Base-by-base conservation (phyloP, 306 rosid genomes). In the Quercus robur region DNA sequence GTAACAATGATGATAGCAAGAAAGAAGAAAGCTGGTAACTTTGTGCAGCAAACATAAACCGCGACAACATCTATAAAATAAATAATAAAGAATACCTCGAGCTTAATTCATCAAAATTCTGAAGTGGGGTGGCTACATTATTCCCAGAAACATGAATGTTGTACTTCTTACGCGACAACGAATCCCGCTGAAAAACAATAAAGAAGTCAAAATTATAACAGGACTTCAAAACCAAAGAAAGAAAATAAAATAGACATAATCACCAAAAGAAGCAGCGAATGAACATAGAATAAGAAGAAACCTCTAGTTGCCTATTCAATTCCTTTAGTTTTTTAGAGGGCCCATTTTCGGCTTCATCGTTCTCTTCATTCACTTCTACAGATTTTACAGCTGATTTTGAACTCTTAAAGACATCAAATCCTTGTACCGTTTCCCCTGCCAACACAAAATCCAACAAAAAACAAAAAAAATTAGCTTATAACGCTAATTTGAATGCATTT, bases 81-180 rank as follows among this genome's bases (percentile, higher is more conserved):
- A 69, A 26, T 1, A 25, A 26, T 0, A 25, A 44, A 30, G 28
- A 78, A 64, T 81, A 93, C 99, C 99, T 93, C 10, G 97, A 81
- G 78, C 84, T 87, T 86, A 93, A 81, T 49, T 95, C 97, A 1
- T 78, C 89, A 87, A 95, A 95, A 87, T 52, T 78, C 86, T 87
- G 89, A 77, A 95, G 94, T 17, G 98, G 97, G 7, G 97, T 84
- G 4, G 99, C 87, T 33, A 95, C 82, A 66, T 91, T 90, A 84
- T 87, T 89, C 66, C 99, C 98, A 31, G 94, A 89, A 10, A 95
- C 94, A 82, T 93, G 99, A 81, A 95, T 90, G 84, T 88, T 85
- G 70, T 86, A 82, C 82, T 80, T 81, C 91, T 93, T 95, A 80
- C 99, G 85, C 18, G 84, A 80, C 62, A 91, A 23, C 1, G 94